Evolutionary conservation across 2,329 filamentous ascomycete genomes (phyloP).

Genomic region (Colletotrichum zoysiae): DNA sequence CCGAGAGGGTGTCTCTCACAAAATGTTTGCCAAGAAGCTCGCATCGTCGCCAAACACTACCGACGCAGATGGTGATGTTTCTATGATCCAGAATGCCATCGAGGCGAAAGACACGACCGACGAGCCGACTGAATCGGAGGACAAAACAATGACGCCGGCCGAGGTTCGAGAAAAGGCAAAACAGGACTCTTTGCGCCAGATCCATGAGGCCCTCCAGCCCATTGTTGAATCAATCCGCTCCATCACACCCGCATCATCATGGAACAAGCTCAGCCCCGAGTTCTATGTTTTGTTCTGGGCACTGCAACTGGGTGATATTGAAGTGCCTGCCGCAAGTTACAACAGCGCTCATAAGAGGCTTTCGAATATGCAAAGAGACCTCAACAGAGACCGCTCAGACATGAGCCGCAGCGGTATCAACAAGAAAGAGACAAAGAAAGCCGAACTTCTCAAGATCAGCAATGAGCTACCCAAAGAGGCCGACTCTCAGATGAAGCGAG

Average conservation of each 20-base stretch:
- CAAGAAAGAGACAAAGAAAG: conserved; percentile 78
- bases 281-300: conserved; percentile 97
- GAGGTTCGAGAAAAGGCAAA: conserved; percentile 51
- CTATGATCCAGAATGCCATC: conserved; percentile 56
- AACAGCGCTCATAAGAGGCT: conserved; percentile 78
- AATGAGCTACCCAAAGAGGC: conserved; percentile 80
- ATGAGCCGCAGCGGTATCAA: conserved; percentile 74
- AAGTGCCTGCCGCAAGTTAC: conserved; percentile 82
- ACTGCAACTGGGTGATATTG: conserved; percentile 84
- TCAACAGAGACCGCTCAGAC: conserved; percentile 80
- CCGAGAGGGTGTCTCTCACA: conserved; percentile 78
- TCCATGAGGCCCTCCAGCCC: conserved; percentile 79
- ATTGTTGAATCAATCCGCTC: conserved; percentile 77
- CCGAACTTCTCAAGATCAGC: conserved; percentile 75
- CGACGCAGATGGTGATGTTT: conserved; percentile 70
- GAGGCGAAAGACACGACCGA: conserved; percentile 43
- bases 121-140: conserved; percentile 51
- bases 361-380: conserved; percentile 73
- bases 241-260: conserved; percentile 72
- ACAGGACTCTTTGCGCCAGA: conserved; percentile 58
- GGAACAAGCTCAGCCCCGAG: conserved; percentile 78
- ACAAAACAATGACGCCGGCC: conserved; percentile 44
- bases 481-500: conserved; percentile 70
- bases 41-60: conserved; percentile 46
- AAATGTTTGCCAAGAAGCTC: conserved; percentile 59